Evolutionary conservation across 495 filamentous ascomycete genomes (phyloP).

Genomic region (Aspergillus homomorphus): DNA sequence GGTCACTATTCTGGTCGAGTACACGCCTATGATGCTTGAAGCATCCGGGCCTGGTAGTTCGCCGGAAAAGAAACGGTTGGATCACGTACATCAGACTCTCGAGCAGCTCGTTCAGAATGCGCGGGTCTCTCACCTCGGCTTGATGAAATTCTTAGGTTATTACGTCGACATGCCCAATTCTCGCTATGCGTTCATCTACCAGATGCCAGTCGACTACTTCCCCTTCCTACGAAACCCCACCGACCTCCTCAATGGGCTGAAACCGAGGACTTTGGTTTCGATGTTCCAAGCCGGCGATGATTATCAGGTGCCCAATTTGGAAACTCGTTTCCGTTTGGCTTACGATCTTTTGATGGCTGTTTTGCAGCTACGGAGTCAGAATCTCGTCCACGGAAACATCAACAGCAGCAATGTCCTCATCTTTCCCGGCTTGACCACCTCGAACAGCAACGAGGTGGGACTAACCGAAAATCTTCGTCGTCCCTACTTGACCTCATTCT

Average conservation of each 20-base stretch:
- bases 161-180: constrained; percentile 75
- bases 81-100: constrained; percentile 40
- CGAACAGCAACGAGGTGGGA: constrained; percentile 38
- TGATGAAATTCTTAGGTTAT: constrained; percentile 78
- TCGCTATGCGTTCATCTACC: constrained; percentile 78
- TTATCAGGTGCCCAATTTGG: constrained; percentile 54
- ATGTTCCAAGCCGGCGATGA: constrained; percentile 47
- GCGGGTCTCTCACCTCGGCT: constrained; percentile 55
- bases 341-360: constrained; percentile 74
- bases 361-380: constrained; percentile 70
- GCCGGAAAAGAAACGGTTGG: constrained; percentile 31
- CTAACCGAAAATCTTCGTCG: constrained; percentile 60
- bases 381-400: constrained; percentile 76
- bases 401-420: constrained; percentile 79
- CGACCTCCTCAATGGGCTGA: constrained; percentile 39
- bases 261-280: constrained; percentile 47
- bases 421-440: constrained; percentile 51
- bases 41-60: constrained; percentile 27
- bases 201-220: constrained; percentile 63
- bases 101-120: constrained; percentile 51
- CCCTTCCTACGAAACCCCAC: constrained; percentile 45
- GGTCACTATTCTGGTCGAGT: constrained; percentile 45
- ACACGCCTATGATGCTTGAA: constrained; percentile 44
- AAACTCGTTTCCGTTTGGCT: constrained; percentile 81
- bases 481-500: constrained; percentile 76